phyloP scores from a whole-genome alignment of 306 rosid genomes.

The Medicago ruthenica region DNA sequence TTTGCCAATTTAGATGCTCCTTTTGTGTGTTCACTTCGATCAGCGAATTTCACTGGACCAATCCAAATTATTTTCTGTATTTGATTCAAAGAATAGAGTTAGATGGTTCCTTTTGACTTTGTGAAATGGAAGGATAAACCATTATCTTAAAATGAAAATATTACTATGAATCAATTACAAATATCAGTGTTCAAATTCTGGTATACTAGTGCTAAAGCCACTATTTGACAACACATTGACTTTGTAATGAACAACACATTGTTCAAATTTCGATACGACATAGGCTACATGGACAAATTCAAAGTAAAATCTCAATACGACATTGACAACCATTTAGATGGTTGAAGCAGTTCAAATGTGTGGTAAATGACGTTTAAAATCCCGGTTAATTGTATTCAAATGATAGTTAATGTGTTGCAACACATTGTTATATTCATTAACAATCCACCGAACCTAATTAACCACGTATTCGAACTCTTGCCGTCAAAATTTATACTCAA shows the following conservation, averaged over 20 bases:
- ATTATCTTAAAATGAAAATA: conserved; percentile 33
- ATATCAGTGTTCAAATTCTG: background rate
- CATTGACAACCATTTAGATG: too few relatives aligned
- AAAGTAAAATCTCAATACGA: too few relatives aligned
- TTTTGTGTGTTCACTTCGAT: conserved; percentile 44
- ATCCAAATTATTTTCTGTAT: conserved; percentile 82
- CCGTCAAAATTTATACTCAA: too few relatives aligned
- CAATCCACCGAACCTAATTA: too few relatives aligned
- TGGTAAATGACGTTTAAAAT: too few relatives aligned
- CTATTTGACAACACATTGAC: background rate
- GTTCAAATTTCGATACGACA: background rate
- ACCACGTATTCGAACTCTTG: too few relatives aligned
- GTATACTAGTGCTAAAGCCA: background rate
- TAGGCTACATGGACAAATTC: too few relatives aligned
- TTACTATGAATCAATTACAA: background rate
- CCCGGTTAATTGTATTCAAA: too few relatives aligned
- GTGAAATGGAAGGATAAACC: conserved; percentile 1
- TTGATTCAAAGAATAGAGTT: conserved; percentile 35
- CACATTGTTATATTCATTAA: too few relatives aligned
- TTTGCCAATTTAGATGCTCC: conserved; percentile 73
- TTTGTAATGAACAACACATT: background rate
- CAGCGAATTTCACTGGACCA: conserved; percentile 75
- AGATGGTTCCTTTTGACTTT: conserved; percentile 15
- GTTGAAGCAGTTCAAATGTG: too few relatives aligned
- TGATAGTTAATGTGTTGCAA: too few relatives aligned